phyloP scores from a whole-genome alignment of 2,329 filamentous ascomycete genomes.

The Biscogniauxia marginata region DNA sequence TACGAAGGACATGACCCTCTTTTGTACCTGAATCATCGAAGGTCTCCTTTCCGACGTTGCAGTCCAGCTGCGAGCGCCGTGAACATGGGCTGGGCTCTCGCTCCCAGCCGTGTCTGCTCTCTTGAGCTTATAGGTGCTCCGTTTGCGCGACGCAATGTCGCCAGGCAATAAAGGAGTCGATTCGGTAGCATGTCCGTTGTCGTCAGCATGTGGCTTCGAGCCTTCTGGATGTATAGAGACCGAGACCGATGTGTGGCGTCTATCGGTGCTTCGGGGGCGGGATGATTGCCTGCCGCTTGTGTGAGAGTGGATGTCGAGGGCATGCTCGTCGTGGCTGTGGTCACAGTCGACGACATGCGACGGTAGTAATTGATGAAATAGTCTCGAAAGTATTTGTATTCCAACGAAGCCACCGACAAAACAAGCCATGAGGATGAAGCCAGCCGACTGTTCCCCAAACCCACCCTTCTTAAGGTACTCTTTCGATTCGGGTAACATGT shows the following conservation, averaged over 20 bases:
- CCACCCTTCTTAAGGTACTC: constrained; percentile 70
- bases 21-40: constrained; percentile 54
- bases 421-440: constrained; percentile 65
- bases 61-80: constrained; percentile 24
- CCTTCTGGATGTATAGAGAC: constrained; percentile 9
- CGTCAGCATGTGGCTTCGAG: constrained; percentile 11
- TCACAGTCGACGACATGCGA: constrained; percentile 81
- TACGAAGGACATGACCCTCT: constrained; percentile 62
- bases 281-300: constrained; percentile 24
- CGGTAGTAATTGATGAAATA: constrained; percentile 72
- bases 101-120: constrained; percentile 27
- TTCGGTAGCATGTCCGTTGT: constrained; percentile 35
- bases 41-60: constrained; percentile 43
- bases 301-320: constrained; percentile 29
- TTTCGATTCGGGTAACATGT: constrained; percentile 86
- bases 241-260: constrained; percentile 13
- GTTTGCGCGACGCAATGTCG: constrained; percentile 25
- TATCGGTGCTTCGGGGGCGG: constrained; percentile 24
- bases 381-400: constrained; percentile 70
- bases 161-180: constrained; percentile 47
- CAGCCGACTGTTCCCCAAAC: constrained; percentile 64
- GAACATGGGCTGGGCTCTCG: constrained; percentile 19
- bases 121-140: constrained; percentile 24
- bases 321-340: constrained; percentile 64
- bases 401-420: constrained; percentile 73